Evolutionary conservation across 2,329 filamentous ascomycete genomes (phyloP).

Genomic region (Beauveria sp.): DNA sequence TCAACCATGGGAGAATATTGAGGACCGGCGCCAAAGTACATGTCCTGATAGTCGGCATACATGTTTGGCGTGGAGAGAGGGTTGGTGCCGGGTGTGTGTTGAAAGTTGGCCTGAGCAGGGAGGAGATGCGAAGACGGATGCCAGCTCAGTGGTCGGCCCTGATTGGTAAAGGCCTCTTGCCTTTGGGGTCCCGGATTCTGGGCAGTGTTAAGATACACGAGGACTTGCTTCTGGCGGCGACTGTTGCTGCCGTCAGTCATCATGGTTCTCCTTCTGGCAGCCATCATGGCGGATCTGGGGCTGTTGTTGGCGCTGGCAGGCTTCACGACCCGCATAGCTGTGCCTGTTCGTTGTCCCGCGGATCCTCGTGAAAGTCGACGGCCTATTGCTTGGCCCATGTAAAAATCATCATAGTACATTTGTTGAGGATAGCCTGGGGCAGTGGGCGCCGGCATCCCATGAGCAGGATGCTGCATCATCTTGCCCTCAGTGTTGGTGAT

Average conservation of each 20-base stretch:
- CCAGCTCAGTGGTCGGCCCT: slow-evolving; percentile 64
- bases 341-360: slow-evolving; percentile 40
- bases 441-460: slow-evolving; percentile 9
- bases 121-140: slow-evolving; percentile 52
- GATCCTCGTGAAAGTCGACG: slow-evolving; percentile 43
- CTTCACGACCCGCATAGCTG: slow-evolving; percentile 54
- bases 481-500: slow-evolving; percentile 1
- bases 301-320: slow-evolving; percentile 63
- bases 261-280: slow-evolving; percentile 48
- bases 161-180: slow-evolving; percentile 18
- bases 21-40: slow-evolving; percentile 30
- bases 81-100: slow-evolving; percentile 23
- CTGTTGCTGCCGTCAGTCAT: slow-evolving; percentile 42
- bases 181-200: slow-evolving; percentile 15
- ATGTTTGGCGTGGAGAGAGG: slow-evolving; percentile 29
- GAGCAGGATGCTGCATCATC: slow-evolving; percentile 13
- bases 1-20: slow-evolving; percentile 45
- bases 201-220: slow-evolving; percentile 31
- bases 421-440: slow-evolving; percentile 12
- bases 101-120: slow-evolving; percentile 26
- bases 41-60: slow-evolving; percentile 34
- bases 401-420: slow-evolving; percentile 42
- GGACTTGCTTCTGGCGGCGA: slow-evolving; percentile 38
- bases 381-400: slow-evolving; percentile 42
- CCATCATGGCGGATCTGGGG: slow-evolving; percentile 45